phyloP scores from a whole-genome alignment of 2,329 filamentous ascomycete genomes.

The Ramularia endophylla region DNA sequence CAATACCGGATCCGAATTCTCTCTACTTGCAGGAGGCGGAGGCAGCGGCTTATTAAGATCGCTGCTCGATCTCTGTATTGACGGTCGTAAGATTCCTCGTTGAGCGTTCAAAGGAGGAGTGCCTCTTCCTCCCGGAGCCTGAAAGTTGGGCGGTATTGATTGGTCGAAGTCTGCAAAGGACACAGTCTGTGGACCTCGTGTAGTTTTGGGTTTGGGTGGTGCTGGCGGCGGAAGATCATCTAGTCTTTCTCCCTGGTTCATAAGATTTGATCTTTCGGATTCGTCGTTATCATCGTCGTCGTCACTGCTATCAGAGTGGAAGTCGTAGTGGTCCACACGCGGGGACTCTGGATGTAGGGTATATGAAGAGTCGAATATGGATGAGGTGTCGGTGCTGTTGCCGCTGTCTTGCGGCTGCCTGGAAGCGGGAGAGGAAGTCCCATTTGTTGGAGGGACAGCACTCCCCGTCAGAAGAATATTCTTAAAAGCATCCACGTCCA shows the following conservation, averaged over 20 bases:
- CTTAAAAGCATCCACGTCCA: conserved; percentile 73
- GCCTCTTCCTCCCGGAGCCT: conserved; percentile 9
- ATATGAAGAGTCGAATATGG: conserved; percentile 46
- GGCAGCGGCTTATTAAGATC: conserved; percentile 58
- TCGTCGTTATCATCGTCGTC: conserved; percentile 42
- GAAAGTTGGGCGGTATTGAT: conserved; percentile 21
- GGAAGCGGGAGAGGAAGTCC: too few relatives aligned
- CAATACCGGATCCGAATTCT: background rate
- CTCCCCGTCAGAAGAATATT: conserved; percentile 68
- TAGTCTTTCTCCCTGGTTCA: conserved; percentile 38
- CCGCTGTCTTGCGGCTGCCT: conserved; percentile 30
- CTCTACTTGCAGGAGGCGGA: conserved; percentile 16
- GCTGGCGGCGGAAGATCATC: conserved; percentile 53
- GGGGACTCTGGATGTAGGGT: conserved; percentile 45
- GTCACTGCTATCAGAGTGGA: conserved; percentile 24
- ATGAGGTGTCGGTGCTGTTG: conserved; percentile 51
- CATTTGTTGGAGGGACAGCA: conserved; percentile 27
- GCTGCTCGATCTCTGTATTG: conserved; percentile 36
- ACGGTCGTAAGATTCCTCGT: conserved; percentile 20
- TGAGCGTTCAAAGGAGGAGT: conserved; percentile 17
- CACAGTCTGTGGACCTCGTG: conserved; percentile 48
- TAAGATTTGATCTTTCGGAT: conserved; percentile 20
- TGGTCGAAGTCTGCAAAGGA: conserved; percentile 31
- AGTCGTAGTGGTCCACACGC: conserved; percentile 43
- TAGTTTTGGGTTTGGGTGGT: conserved; percentile 63